These are phyloP conservation scores for Monilinia laxa DNA, from an alignment of 2,329 filamentous ascomycete genomes.

Conservation along the genomic window DNA sequence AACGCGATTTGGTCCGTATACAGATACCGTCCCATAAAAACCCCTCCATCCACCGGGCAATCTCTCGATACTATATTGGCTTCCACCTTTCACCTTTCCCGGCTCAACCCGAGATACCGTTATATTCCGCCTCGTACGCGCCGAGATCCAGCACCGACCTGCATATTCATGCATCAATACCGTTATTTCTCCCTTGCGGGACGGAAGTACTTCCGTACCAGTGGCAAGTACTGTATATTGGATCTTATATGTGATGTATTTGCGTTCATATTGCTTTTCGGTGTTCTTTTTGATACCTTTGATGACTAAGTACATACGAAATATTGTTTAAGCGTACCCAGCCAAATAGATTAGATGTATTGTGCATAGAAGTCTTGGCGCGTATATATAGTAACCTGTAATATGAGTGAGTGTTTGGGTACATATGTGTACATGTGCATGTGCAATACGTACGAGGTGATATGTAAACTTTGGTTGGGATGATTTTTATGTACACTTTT, in stretches of 20 bases:
- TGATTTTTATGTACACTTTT: neutral
- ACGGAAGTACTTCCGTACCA: neutral
- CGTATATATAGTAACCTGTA: neutral
- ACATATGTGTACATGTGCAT: neutral
- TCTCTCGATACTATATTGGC: too few relatives aligned
- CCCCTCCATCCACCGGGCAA: neutral
- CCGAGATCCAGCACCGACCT: conserved; percentile 2
- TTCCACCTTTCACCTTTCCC: neutral
- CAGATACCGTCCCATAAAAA: neutral
- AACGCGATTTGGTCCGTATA: too few relatives aligned
- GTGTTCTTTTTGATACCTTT: neutral
- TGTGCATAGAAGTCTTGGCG: neutral
- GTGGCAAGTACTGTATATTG: neutral
- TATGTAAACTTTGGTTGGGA: neutral
- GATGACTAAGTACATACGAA: too few relatives aligned
- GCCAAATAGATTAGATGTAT: neutral
- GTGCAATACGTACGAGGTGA: neutral
- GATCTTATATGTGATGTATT: neutral
- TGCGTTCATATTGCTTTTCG: neutral
- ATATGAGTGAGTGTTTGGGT: neutral
- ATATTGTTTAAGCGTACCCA: neutral
- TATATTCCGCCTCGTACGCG: neutral
- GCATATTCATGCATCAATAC: neutral
- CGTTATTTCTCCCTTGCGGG: neutral
- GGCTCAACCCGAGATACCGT: neutral